Base-by-base conservation (phyloP, 2,329 filamentous ascomycete species). In the Cryphonectria carpinicola region DNA sequence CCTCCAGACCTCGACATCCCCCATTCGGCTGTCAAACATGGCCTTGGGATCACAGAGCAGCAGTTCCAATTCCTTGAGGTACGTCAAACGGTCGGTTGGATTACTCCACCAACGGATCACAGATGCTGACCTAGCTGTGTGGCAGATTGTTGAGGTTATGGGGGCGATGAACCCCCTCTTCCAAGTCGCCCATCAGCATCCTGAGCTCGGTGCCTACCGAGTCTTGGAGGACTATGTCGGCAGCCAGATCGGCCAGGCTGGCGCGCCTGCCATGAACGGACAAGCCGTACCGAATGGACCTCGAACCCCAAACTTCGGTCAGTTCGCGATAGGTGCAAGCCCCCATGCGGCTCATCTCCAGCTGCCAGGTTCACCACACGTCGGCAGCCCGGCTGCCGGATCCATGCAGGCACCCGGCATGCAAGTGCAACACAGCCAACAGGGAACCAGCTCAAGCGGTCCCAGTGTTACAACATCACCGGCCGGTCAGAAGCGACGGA, bases 381-480 rank as follows among this genome's bases (percentile, higher is more conserved):
- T 86, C 60, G 85, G 87, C 68, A 90, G 88, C 77, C 90, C 90
- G 11, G 88, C 88, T 25, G 85, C 87, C 19, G 88, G 86, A 22
- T 84, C 86, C 67, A 89, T 90, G 85, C 88, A 89, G 78, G 88
- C 89, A 66, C 89, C 89, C 32, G 84, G 84, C 73, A 92, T 92
- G 89, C 88, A 89, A 78, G 82, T 89, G 72, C 89, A 92, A 77
- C 87, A 88, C 73, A 91, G 89, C 77, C 89, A 91, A 78, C 90
- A 92, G 77, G 90, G 89, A 54, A 90, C 89, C 43, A 88, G 83
- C 78, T 91, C 89, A 13, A 89, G 87, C 77, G 89, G 88, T 1
- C 88, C 89, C 8, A 91, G 89, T 76, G 89, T 89, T 70, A 92
- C 91, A 80, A 92, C 90, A 6, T 90, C 88, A 43, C 88, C 88